Base-by-base conservation (phyloP, 1,139 yeast species). In the Yamadazyma friedrichii region DNA sequence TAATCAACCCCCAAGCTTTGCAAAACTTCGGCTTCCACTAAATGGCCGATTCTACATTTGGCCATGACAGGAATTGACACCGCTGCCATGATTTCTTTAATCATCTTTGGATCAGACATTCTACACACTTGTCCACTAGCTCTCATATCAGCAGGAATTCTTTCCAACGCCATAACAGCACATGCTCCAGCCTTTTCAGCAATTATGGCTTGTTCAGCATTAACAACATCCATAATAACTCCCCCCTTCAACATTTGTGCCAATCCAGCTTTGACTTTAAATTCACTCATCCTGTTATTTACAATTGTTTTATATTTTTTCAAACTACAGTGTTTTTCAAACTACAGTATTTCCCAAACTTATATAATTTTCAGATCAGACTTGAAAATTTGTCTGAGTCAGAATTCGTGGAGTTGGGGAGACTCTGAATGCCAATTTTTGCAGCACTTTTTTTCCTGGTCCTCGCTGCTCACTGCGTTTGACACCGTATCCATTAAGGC, bases 101-200 rank as follows among this genome's bases (percentile, higher is more conserved):
- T 84, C 87, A 87, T 80, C 54, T 82, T 69, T 4, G 95, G 95
- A 61, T 87, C 95, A 15, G 88, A 80, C 95, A 87, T 87, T 56
- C 95, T 76, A 48, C 94, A 87, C 38, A 87, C 95, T 48, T 86
- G 86, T 39, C 94, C 93, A 41, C 85, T 80, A 45, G 81, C 83
- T 55, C 95, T 76, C 80, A 87, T 86, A 58, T 87, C 95, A 12
- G 95, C 91, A 16, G 95, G 95, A 43, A 87, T 88, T 54, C 85
- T 71, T 64, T 87, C 95, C 51, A 87, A 72, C 3, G 95, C 95
- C 95, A 86, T 87, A 30, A 87, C 95, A 9, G 95, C 94, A 66
- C 88, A 84, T 10, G 95, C 95, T 47, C 95, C 95, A 2, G 95
- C 93, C 45, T 67, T 73, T 62, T 87, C 94, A 26, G 95, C 95